Conservation (phyloP, 169 alveolate genomes). For the Eimeria praecox region DNA sequence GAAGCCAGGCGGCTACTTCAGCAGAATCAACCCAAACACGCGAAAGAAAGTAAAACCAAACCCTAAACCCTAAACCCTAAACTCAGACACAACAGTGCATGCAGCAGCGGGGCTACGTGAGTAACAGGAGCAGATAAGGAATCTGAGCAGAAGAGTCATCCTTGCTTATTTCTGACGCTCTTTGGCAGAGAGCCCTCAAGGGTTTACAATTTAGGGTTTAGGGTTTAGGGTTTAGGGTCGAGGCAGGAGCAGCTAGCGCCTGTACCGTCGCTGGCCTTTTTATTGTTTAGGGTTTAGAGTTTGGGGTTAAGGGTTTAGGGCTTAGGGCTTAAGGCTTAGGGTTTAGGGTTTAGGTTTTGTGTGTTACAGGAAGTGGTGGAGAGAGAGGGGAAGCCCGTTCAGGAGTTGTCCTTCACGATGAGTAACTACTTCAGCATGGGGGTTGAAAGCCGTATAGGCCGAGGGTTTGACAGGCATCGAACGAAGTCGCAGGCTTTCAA, state of each 20-base stretch:
- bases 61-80: not conserved
- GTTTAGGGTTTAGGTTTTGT: not conserved
- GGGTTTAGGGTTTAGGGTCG: not conserved
- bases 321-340: not conserved
- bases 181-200: not conserved
- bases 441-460: conserved; percentile 95
- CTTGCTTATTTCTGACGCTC: not conserved
- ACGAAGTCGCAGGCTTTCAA: conserved; percentile 82
- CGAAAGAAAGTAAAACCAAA: conserved; percentile 84
- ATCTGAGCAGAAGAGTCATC: too few species aligned
- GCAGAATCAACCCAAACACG: conserved; percentile 87
- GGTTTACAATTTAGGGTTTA: too few species aligned
- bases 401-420: conserved; percentile 82
- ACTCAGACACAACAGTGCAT: not conserved
- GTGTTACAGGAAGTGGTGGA: conserved; percentile 78
- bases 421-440: conserved; percentile 94
- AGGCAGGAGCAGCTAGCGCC: not conserved
- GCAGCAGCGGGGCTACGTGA: not conserved
- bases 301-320: not conserved
- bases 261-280: not conserved
- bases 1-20: conserved; percentile 92
- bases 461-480: conserved; percentile 92
- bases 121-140: not conserved
- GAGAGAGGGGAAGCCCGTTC: conserved; percentile 72
- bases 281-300: not conserved